Base-by-base conservation (phyloP, 306 rosid genomes). In the Spatholobus suberectus region DNA sequence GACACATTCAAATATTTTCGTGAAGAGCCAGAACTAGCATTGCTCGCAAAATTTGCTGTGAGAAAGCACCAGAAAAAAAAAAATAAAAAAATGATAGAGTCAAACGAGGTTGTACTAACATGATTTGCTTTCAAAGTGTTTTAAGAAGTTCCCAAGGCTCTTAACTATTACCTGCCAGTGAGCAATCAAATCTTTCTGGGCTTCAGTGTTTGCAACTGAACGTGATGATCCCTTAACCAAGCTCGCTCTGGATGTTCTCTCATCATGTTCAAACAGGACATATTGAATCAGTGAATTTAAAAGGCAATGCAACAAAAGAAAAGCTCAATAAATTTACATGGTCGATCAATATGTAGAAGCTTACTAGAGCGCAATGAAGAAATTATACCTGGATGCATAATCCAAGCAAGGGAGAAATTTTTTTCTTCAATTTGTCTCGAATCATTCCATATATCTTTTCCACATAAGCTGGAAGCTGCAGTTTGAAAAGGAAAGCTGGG, bases 361-460 rank as follows among this genome's bases (percentile, higher is more conserved):
- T 70, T 40, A 62, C 54, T 14, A 24, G 59, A 72, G 34, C 8
- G 2, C 1, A 49, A 84, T n/a, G 74, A 55, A 51, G 23, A 73
- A 80, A 77, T 81, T 49, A 58, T 84, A 93, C 99, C 98, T 96
- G 97, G 87, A 96, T 96, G 84, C 99, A 96, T 68, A 94, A 85
- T 63, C 95, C 97, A 62, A 96, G 99, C 87, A 96, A 86, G 32
- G 99, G 99, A 61, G 99, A 96, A 80, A 96, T 96, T 87, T 96
- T 98, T 88, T 94, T 96, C 98, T 94, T 96, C 82, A 96, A 81
- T 82, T 96, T 96, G 86, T 96, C 99, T 86, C 99, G 90, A 57
- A 96, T 94, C 99, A 94, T 96, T 87, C 99, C 99, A 76, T 96
- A 96, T 81, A 96, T 94, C 90, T 96, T 96, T 89, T 96, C 99